Conservation (phyloP, 2,329 filamentous ascomycete species). For the Emmonsiellopsis sp. region DNA sequence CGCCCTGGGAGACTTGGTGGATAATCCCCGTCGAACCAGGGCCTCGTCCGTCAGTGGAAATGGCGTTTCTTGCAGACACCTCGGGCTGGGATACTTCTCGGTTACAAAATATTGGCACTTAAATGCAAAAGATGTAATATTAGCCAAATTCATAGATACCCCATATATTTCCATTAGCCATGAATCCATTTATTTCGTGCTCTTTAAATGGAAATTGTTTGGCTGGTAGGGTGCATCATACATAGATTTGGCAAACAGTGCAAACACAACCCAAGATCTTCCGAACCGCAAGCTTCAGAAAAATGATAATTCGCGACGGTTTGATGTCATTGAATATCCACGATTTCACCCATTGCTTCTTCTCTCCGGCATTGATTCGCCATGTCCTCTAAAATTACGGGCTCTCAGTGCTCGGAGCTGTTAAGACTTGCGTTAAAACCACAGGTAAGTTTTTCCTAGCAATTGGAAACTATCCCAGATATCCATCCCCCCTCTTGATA, state of each 20-base stretch:
- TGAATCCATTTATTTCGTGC: not conserved
- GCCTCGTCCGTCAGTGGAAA: too few species aligned
- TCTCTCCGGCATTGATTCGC: not conserved
- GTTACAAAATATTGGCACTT: not conserved
- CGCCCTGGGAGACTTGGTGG: too few species aligned
- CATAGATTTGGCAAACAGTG: conserved; percentile 17
- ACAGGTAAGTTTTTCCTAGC: not conserved
- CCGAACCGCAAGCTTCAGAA: not conserved
- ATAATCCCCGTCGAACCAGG: too few species aligned
- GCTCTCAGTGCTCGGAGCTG: not conserved
- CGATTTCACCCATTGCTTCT: conserved; percentile 23
- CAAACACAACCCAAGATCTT: conserved; percentile 15
- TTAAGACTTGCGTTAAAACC: not conserved
- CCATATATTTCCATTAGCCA: not conserved
- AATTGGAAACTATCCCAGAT: not conserved
- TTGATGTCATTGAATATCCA: not conserved
- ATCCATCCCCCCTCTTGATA: not conserved
- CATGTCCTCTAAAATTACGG: not conserved
- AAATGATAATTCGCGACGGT: not conserved
- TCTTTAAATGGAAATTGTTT: not conserved
- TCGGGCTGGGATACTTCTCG: not conserved
- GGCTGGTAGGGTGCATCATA: too few species aligned
- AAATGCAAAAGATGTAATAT: not conserved
- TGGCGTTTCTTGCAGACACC: not conserved
- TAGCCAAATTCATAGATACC: not conserved